Evolutionary conservation across 2,329 filamentous ascomycete species (phyloP), one percentile per base, ranked within the genome.

Genomic region (Alternaria brassicicola): DNA sequence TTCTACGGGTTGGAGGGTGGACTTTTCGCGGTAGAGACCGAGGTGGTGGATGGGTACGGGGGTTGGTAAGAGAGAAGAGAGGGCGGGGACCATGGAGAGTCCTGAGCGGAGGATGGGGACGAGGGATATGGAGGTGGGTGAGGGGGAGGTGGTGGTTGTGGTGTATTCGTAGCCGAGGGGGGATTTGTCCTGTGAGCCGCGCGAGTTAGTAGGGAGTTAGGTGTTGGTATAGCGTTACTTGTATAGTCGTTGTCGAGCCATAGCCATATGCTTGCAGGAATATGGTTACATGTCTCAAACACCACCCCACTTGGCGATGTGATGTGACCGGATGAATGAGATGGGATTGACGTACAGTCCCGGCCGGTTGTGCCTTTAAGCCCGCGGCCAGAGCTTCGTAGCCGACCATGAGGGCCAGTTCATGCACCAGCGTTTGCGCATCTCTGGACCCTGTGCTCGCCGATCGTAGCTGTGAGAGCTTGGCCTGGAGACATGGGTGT

Each of bases 41-140:
- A 98, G 89, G 77, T 98, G 94, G 81, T 98, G 93, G 64, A 97
- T 86, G 6, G 93, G 89, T 30, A 94, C 90, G 13, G 92, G 85
- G 35, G 79, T 75, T 17, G 94, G 93, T 58, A 98, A 91, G 70
- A 98, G 84, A 26, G 88, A 88, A 80, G 94, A 89, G 41, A 97
- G 82, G 25, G 92, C 90, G 73, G 96, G 91, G 41, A 96, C 86
- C 93, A 98, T 97, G 76, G 88, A 91, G 38, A 97, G 83, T 25
- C 94, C 94, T 3, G 92, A 96, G 60, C 94, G 86, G n/a, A 98
- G 86, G 77, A 98, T 96, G 35, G 94, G 94, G 3, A 98, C 89
- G 52, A 98, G 85, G 51, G 89, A 93, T 67, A 97, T 86, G 57
- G 85, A 85, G 47, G 83, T 79, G 0, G 91, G 88, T 8, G 84